These are phyloP conservation scores for Globisporangium spinosum DNA, from an alignment of 352 stramenopile species.

Conservation along the genomic window DNA sequence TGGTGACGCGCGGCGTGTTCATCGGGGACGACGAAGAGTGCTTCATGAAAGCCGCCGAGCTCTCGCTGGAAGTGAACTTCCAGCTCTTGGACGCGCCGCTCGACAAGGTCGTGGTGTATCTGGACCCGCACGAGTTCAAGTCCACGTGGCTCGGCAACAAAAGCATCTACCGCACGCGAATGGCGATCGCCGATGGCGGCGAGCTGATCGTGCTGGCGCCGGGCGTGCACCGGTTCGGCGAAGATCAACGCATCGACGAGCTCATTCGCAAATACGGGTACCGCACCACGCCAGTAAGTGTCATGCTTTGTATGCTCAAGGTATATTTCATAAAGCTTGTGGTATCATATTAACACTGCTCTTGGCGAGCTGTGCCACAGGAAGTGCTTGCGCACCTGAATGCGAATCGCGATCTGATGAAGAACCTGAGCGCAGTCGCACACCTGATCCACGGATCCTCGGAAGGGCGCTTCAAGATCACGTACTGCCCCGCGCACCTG, in stretches of 20 bases:
- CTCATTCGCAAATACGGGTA: constrained; percentile 98
- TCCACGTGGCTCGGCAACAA: constrained; percentile 99
- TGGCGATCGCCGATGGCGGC: constrained; percentile 95
- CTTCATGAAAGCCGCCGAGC: constrained; percentile 92
- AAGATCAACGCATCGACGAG: constrained; percentile 92
- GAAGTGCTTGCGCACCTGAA: constrained; percentile 91
- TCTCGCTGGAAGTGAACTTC: constrained; percentile 96
- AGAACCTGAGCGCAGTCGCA: constrained; percentile 92
- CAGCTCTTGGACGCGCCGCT: constrained; percentile 89
- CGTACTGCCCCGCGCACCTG: constrained; percentile 92
- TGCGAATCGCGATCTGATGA: constrained; percentile 92
- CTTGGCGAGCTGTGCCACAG: constrained; percentile 24
- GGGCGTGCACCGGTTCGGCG: constrained; percentile 92
- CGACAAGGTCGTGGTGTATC: constrained; percentile 94
- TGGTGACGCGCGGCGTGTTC: constrained; percentile 91
- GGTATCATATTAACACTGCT: constrained; percentile 8
- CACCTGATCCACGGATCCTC: constrained; percentile 97
- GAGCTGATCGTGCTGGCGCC: constrained; percentile 95
- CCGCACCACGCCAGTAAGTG: constrained; percentile 88
- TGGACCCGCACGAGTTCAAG: constrained; percentile 96
- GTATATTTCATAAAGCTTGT: neutral
- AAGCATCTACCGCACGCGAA: constrained; percentile 96
- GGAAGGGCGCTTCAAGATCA: constrained; percentile 96
- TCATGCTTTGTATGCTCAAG: neutral
- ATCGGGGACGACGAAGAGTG: constrained; percentile 96